A percentile compares a stretch with the other conserved stretches of the same genome.
Conservation (phyloP, 2,329 filamentous ascomycete genomes). For the Aurifilum marmelostoma region DNA sequence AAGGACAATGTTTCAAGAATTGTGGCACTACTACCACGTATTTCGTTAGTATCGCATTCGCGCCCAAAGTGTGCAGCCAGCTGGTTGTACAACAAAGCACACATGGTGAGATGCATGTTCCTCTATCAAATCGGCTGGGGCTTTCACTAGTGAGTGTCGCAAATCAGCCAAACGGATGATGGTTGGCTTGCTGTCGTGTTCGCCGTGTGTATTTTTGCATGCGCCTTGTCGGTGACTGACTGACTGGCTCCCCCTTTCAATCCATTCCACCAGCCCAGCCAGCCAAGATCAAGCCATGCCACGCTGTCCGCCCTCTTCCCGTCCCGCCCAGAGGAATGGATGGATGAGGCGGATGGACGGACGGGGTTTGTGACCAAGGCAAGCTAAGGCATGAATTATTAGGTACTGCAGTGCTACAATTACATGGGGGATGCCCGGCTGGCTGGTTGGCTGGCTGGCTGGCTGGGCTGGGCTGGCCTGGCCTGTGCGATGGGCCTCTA, state of each 20-base stretch:
- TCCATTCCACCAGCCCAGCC: neutral
- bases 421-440: neutral
- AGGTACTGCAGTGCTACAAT: neutral
- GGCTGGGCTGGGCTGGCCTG: neutral
- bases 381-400: neutral
- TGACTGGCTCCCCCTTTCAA: neutral
- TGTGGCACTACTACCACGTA: neutral
- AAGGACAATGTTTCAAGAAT: neutral
- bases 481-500: neutral
- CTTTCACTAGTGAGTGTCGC: conserved; percentile 2
- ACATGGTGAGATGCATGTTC: neutral
- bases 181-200: neutral
- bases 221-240: neutral
- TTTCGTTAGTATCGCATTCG: neutral
- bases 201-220: neutral
- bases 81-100: neutral
- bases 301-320: conserved; percentile 9
- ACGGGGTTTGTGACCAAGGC: neutral
- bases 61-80: neutral
- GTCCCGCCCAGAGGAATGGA: neutral
- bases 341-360: neutral
- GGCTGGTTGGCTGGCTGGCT: too few species aligned
- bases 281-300: conserved; percentile 1
- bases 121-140: neutral
- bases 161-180: neutral